Evolutionary conservation across 2,329 filamentous ascomycete genomes (phyloP), one percentile per base, ranked within the genome.

Genomic region (Sclerotinia subarctica): DNA sequence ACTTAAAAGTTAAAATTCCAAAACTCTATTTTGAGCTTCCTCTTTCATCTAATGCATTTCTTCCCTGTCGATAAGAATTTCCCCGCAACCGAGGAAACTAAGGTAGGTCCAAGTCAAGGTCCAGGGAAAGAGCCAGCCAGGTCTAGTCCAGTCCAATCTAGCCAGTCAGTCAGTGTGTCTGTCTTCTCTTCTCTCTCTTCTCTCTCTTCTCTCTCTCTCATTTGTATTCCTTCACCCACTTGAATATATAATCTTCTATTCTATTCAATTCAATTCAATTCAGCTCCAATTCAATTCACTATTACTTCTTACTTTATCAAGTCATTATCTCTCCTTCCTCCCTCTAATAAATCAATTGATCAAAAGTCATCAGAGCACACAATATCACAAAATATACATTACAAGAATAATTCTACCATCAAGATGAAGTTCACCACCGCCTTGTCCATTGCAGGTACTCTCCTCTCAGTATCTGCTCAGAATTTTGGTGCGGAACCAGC

Each of bases 401-500:
- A 24, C 35, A 17, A 24, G 17, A 15, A 42, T 38, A 38, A 1
- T 35, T 35, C 35, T 11, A 35, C 5, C 15, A 26, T 53, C 56
- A 54, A 63, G n/a, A 67, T 67, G 65, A 67, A 63, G 38, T 53
- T 67, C 56, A 26, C 42, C 17, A 29, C 46, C 32, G 24, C 24
- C 6, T 8, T 60, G 19, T 60, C 64, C 2, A 29, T 59, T 15
- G 19, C 24, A 2, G 19, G 44, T 19, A 21, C n/a, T 21, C 21
- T 67, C 5, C 5, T 63, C 2, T 15, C 29, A 1, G 35, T 54
- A 3, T 52, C 65, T 1, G 56, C 65, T 0, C 65, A 67, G n/a
- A 54, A 53, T 17, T 26, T 67, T 13, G 46, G 32, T 3, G 65
- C 19, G 24, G 65, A 67, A 38, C 65, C 65, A 5, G 32, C 65